phyloP scores from a whole-genome alignment of 2,329 filamentous ascomycete species.

The Sporothrix globosa region DNA sequence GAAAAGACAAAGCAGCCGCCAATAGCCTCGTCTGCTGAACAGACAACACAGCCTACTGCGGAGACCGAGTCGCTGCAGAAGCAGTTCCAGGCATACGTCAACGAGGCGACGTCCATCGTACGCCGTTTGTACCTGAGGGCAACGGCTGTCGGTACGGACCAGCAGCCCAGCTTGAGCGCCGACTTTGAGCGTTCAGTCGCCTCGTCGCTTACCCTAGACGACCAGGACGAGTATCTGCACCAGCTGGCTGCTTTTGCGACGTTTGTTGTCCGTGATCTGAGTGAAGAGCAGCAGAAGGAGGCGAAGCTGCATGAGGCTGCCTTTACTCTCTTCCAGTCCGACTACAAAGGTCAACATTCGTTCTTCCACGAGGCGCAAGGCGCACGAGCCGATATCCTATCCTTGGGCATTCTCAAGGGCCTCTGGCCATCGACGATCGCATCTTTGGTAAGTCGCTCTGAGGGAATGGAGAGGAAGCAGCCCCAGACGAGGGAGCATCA shows the following conservation, averaged over 20 bases:
- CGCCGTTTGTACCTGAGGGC: constrained; percentile 50
- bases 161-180: constrained; percentile 30
- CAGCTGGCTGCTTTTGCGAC: constrained; percentile 42
- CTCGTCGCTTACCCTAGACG: constrained; percentile 9
- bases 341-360: neutral
- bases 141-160: constrained; percentile 36
- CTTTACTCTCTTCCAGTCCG: constrained; percentile 39
- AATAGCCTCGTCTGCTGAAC: neutral
- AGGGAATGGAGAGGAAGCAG: constrained; percentile 26
- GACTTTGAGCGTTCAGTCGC: constrained; percentile 35
- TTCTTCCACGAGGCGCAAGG: constrained; percentile 36
- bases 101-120: constrained; percentile 46
- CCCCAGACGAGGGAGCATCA: neutral
- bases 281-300: constrained; percentile 39
- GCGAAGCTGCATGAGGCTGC: constrained; percentile 38
- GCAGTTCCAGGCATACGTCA: constrained; percentile 44
- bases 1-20: constrained; percentile 18
- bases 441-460: constrained; percentile 34
- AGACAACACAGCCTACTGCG: neutral
- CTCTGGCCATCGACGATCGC: constrained; percentile 40
- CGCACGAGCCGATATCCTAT: constrained; percentile 37
- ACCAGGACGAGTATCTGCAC: constrained; percentile 36
- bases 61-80: neutral
- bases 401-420: constrained; percentile 41
- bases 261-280: constrained; percentile 40